Evolutionary conservation across 169 alveolate species (phyloP).

Genomic region (Amoebophrya sp.): DNA sequence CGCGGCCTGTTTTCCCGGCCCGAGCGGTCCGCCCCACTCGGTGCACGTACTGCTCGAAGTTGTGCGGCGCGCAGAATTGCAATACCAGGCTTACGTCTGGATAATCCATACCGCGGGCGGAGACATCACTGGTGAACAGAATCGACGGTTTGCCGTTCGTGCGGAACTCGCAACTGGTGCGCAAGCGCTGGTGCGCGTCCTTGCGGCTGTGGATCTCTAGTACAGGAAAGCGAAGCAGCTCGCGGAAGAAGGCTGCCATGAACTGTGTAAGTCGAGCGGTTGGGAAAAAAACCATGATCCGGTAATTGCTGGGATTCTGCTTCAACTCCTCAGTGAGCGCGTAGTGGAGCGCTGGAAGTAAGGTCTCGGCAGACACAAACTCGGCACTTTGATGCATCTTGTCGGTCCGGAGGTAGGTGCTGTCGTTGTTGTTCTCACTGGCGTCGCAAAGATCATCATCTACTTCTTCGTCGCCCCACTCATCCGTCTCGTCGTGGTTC

Average conservation of each 20-base stretch:
- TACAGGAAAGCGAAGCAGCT: conserved; percentile 46
- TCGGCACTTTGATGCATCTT: conserved; percentile 41
- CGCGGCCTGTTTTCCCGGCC: not conserved
- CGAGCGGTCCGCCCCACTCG: conserved; percentile 7
- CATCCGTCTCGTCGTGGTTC: too few species aligned
- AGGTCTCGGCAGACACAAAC: conserved; percentile 48
- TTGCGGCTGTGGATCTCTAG: conserved; percentile 52
- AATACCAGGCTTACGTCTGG: conserved; percentile 67
- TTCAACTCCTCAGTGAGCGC: conserved; percentile 47
- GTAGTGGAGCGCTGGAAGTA: conserved; percentile 45
- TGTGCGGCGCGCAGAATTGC: not conserved
- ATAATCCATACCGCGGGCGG: conserved; percentile 95
- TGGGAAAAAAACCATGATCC: conserved; percentile 52
- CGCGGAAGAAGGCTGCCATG: conserved; percentile 51
- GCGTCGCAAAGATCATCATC: too few species aligned
- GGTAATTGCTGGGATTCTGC: conserved; percentile 43
- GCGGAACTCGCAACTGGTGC: conserved; percentile 46
- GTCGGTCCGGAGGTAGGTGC: too few species aligned
- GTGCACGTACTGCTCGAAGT: not conserved
- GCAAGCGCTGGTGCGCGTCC: conserved; percentile 50
- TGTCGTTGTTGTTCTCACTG: too few species aligned
- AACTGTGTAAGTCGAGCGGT: conserved; percentile 53
- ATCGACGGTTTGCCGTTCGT: conserved; percentile 53
- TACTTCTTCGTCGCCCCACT: too few species aligned
- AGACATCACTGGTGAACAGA: conserved; percentile 82